Evolutionary conservation across 306 rosid species (phyloP).

Genomic region (Pyrus communis): DNA sequence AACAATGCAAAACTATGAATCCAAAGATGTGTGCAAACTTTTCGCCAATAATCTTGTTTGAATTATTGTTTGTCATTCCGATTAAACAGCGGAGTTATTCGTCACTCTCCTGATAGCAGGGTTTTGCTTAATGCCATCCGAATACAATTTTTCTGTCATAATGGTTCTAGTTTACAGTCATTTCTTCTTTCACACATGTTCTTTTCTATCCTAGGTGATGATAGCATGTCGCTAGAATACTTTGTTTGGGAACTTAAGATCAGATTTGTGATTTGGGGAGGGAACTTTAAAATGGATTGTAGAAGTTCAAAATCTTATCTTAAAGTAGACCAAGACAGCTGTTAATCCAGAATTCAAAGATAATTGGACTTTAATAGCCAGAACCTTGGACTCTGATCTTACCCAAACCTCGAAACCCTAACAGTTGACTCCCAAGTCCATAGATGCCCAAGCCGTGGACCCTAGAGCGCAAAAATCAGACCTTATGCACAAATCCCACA

Average conservation of each 20-base stretch:
- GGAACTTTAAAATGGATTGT: not conserved
- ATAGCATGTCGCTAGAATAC: not conserved
- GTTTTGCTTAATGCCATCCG: not conserved
- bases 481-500: not conserved
- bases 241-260: not conserved
- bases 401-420: not conserved
- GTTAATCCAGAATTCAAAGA: not conserved
- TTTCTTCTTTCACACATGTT: not conserved
- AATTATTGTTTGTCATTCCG: not conserved
- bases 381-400: not conserved
- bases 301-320: not conserved
- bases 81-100: not conserved
- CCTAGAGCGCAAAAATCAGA: not conserved
- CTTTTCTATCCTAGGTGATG: not conserved
- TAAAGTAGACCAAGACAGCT: not conserved
- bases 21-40: not conserved
- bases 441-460: not conserved
- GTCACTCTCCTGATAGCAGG: not conserved
- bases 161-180: not conserved
- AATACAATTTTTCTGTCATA: not conserved
- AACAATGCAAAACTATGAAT: not conserved
- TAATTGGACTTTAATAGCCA: not conserved
- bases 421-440: not conserved
- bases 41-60: not conserved
- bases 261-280: not conserved